Percentiles rank a stretch among this genome's conserved stretches.
phyloP scores from a whole-genome alignment of 768 basidiomycete genomes.

The Tephrocybe sp. region DNA sequence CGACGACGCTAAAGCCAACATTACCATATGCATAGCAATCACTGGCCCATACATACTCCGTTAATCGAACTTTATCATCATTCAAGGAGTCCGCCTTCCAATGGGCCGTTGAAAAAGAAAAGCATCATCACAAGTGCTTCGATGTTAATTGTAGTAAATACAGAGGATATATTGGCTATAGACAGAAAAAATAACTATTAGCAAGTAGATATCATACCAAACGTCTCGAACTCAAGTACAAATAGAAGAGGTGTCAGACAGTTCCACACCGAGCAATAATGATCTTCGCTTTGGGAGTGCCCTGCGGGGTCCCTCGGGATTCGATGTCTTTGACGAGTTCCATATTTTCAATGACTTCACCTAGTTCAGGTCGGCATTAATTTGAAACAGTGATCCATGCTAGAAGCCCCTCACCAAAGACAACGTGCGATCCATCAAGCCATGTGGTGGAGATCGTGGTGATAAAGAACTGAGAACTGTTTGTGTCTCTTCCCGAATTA shows the following conservation, averaged over 20 bases:
- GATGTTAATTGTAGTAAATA: no score
- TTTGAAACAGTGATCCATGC: not conserved
- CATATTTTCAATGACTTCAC: slow-evolving; percentile 64
- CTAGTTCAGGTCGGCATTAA: slow-evolving; percentile 29
- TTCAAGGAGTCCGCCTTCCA: no score
- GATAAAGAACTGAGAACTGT: slow-evolving; percentile 83
- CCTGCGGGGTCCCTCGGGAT: slow-evolving; percentile 36
- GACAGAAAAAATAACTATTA: not conserved
- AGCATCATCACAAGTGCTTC: no score
- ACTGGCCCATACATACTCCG: no score
- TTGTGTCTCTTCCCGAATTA: slow-evolving; percentile 79
- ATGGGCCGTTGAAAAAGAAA: no score
- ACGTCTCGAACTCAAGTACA: no score
- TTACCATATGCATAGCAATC: no score
- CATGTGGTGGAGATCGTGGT: slow-evolving; percentile 74
- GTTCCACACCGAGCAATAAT: slow-evolving; percentile 42
- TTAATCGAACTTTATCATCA: no score
- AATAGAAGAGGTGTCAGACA: slow-evolving; percentile 6
- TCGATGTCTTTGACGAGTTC: slow-evolving; percentile 66
- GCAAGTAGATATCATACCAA: no score
- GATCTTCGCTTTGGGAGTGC: slow-evolving; percentile 43
- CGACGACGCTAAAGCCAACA: no score
- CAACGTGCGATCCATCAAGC: slow-evolving; percentile 40
- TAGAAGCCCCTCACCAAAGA: slow-evolving; percentile 26
- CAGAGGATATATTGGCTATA: no score